Percentiles rank a stretch among this genome's conserved stretches.
Conservation (phyloP, 192 early-diverging fungal species). For the Radiomyces spectabilis region DNA sequence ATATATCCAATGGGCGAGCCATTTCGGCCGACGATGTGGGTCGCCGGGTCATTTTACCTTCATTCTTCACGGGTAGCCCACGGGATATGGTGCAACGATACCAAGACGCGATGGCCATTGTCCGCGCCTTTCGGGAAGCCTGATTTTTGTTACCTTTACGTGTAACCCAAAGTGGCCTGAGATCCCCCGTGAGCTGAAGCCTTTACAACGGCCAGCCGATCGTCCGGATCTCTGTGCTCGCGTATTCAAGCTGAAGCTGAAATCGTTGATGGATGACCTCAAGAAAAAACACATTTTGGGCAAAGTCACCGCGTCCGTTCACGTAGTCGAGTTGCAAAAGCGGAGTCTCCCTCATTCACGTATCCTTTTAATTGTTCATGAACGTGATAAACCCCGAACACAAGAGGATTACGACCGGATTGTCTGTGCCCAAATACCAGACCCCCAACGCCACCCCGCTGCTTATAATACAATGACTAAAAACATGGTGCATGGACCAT, state of each 20-base stretch:
- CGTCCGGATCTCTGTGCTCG: constrained; percentile 8
- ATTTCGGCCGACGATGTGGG: no score
- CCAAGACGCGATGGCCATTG: constrained; percentile 27
- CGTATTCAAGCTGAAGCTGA: constrained; percentile 13
- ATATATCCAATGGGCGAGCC: no score
- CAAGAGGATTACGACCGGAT: not conserved
- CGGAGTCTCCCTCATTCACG: constrained; percentile 27
- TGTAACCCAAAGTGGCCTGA: no score
- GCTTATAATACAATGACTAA: constrained; percentile 7
- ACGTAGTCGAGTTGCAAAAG: constrained; percentile 34
- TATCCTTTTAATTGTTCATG: constrained; percentile 25
- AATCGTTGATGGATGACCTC: constrained; percentile 6
- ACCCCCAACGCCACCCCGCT: not conserved
- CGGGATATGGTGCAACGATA: constrained; percentile 17
- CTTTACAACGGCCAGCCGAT: not conserved
- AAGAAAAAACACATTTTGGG: constrained; percentile 7
- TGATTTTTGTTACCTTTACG: constrained; percentile 16
- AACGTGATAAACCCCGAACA: not conserved
- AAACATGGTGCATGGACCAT: constrained; percentile 20
- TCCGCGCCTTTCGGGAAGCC: not conserved
- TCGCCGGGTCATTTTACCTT: constrained; percentile 9
- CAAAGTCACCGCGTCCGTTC: constrained; percentile 17
- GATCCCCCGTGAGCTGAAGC: not conserved
- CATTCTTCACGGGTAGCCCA: constrained; percentile 10
- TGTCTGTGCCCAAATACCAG: constrained; percentile 17